Conservation (phyloP, 805 yeast genomes). For the Metschnikowia anglica region DNA sequence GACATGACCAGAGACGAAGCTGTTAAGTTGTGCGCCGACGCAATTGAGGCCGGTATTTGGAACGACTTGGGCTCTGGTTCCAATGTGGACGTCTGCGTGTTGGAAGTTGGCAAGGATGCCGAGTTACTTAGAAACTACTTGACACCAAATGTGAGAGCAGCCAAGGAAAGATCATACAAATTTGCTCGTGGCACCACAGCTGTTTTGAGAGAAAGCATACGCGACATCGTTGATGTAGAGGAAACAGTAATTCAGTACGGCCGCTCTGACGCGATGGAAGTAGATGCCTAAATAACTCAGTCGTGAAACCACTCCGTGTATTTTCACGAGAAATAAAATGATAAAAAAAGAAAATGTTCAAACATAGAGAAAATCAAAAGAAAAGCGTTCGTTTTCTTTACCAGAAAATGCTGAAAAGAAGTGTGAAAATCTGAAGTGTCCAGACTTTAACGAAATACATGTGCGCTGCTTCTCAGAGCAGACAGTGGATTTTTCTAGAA, state of each 20-base stretch:
- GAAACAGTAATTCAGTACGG: constrained; percentile 53
- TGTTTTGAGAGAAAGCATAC: constrained; percentile 64
- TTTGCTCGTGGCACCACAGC: constrained; percentile 95
- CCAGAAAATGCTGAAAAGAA: too few relatives aligned
- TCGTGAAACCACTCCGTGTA: background rate
- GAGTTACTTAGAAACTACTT: constrained; percentile 79
- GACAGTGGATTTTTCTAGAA: constrained; percentile 12
- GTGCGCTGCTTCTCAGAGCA: background rate
- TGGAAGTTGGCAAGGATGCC: constrained; percentile 92
- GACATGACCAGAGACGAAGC: constrained; percentile 85
- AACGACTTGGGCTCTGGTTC: constrained; percentile 99
- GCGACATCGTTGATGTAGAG: constrained; percentile 64
- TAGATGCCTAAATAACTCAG: constrained; percentile 33
- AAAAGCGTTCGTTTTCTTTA: too few relatives aligned
- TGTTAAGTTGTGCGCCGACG: constrained; percentile 84
- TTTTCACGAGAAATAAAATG: background rate
- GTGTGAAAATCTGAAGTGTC: too few relatives aligned
- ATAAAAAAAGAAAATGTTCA: background rate
- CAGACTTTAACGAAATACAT: background rate
- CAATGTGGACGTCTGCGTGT: constrained; percentile 94
- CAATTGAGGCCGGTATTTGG: constrained; percentile 98
- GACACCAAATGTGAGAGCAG: constrained; percentile 85
- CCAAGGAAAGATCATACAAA: constrained; percentile 79
- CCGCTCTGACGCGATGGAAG: constrained; percentile 40
- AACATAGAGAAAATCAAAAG: too few relatives aligned